Base-by-base conservation (phyloP, 2,329 filamentous ascomycete species). In the Penicillium sp. region DNA sequence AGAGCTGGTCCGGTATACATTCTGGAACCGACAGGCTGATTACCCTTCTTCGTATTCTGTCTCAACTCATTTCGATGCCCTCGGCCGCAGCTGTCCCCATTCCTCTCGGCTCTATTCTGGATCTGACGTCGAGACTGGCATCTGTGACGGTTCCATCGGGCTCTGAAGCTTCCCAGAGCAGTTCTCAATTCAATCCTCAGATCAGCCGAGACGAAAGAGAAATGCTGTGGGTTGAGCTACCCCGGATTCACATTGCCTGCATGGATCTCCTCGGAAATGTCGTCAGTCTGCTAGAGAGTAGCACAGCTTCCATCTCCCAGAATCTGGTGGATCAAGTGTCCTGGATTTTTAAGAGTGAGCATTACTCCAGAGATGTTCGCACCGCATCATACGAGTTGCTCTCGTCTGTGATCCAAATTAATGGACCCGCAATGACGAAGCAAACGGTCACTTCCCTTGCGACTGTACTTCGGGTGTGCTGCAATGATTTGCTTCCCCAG, bases 191-290 rank as follows among this genome's bases (percentile, higher is more conserved):
- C 50, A 90, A 90, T 57, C 76, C 83, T 6, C 84, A 88, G 53
- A 81, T 93, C 53, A 78, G 83, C 29, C 81, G 85, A 51, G 87
- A 94, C 43, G 91, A 96, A 68, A 84, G 85, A 51, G 88, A 95
- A 45, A 81, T 84, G 39, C 76, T 96, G 3, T 90, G 86, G 80
- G 73, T 78, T 40, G 74, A 81, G 13, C 75, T 96, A 9, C 87
- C 90, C 4, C 75, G 79, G 8, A 79, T 96, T 35, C 89, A 96
- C 61, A 69, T 83, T 11, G 82, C 85, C 11, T 79, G 81, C n/a
- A 71, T 95, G 46, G 68, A 78, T 24, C 68, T 95, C 1, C 69
- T 88, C 24, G 66, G 75, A 7, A 68, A 73, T 9, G 62, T 93
- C 39, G 64, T 81, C 24, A 66, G 74, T 46, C 78, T 85, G 9